A percentile compares a stretch with the other conserved stretches of the same genome.
These are phyloP conservation scores for Gossypium australe DNA, from an alignment of 345 rosid species.

Conservation along the genomic window DNA sequence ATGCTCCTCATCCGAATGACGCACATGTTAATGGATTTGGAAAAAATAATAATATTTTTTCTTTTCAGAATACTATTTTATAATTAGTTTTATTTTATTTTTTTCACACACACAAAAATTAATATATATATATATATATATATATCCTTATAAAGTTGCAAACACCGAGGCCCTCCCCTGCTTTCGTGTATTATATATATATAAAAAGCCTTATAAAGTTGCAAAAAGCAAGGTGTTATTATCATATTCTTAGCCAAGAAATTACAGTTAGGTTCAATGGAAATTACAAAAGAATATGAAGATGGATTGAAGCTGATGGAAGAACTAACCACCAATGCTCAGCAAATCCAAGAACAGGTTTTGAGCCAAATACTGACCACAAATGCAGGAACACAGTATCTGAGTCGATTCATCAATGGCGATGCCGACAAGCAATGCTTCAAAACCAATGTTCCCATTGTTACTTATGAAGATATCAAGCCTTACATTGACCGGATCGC, in stretches of 20 bases:
- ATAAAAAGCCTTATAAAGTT: neutral
- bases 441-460: slow-evolving; percentile 67
- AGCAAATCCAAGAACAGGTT: slow-evolving; percentile 43
- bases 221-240: neutral
- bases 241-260: neutral
- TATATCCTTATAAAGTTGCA: too few species aligned
- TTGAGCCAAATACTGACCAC: slow-evolving; percentile 43
- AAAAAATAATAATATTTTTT: too few species aligned
- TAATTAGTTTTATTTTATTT: too few species aligned
- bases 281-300: neutral
- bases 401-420: slow-evolving; percentile 40
- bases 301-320: slow-evolving; percentile 37
- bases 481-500: slow-evolving; percentile 24
- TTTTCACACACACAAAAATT: too few species aligned
- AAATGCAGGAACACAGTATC: slow-evolving; percentile 60
- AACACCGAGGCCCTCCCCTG: too few species aligned
- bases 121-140: too few species aligned
- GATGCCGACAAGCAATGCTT: slow-evolving; percentile 38
- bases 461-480: slow-evolving; percentile 66
- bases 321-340: slow-evolving; percentile 59
- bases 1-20: too few species aligned
- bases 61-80: too few species aligned
- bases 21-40: too few species aligned
- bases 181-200: too few species aligned
- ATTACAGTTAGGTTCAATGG: neutral